Evolutionary conservation across 805 yeast genomes (phyloP).

Genomic region (Vanderwaltozyma verrucispora): DNA sequence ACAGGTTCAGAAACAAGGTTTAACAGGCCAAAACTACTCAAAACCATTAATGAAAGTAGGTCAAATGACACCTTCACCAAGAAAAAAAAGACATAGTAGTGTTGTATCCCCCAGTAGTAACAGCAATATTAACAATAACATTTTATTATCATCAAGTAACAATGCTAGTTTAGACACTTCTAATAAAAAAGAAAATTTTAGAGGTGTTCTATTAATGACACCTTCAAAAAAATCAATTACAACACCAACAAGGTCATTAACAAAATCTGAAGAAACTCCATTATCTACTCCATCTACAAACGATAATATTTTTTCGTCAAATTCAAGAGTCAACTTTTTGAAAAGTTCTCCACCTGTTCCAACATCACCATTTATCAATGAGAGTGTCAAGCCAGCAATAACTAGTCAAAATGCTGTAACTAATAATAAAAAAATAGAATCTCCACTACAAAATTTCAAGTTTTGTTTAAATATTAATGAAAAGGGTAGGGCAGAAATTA

Average conservation of each 20-base stretch:
- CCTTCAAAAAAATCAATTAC: conserved; percentile 11
- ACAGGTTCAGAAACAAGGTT: conserved; percentile 24
- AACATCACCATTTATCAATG: background rate
- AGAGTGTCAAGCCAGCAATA: too few species aligned
- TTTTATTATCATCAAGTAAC: conserved; percentile 3
- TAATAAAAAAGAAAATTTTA: conserved; percentile 18
- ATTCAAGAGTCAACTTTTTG: conserved; percentile 3
- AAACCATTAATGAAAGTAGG: conserved; percentile 29
- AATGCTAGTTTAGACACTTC: background rate
- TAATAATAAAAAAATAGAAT: background rate
- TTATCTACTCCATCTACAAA: conserved; percentile 6
- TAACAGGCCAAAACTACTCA: conserved; percentile 19
- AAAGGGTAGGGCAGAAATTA: conserved; percentile 28
- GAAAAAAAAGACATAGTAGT: conserved; percentile 8
- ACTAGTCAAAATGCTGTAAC: too few species aligned
- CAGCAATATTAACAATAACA: background rate
- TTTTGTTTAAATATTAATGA: conserved; percentile 23
- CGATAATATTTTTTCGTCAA: conserved; percentile 7
- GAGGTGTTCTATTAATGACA: conserved; percentile 22
- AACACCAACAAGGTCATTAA: background rate
- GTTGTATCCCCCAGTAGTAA: background rate
- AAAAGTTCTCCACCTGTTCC: conserved; percentile 10
- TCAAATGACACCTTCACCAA: conserved; percentile 19
- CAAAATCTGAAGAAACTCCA: background rate
- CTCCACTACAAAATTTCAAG: conserved; percentile 7